Base-by-base conservation (phyloP, 1,284 basidiomycete genomes). In the Grifola frondosa region DNA sequence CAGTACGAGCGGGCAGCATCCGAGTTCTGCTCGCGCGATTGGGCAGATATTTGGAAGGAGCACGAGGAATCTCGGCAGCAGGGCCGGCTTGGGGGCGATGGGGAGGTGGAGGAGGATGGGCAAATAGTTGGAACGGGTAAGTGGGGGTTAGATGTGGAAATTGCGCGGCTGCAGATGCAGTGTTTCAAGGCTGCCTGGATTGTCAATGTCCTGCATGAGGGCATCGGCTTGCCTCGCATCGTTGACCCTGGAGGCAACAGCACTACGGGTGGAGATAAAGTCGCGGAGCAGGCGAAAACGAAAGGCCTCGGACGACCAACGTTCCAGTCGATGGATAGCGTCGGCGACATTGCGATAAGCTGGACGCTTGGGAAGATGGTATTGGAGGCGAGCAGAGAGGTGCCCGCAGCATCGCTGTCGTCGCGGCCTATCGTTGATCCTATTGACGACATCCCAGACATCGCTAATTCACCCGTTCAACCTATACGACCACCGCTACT, bases 151-250 rank as follows among this genome's bases (percentile, higher is more conserved):
- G 69, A 78, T 33, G 84, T 97, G 40, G 92, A 95, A 60, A 67
- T 90, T 29, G 79, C 87, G 26, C 80, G 96, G 24, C 68, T 99
- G 48, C 82, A 96, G 68, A 91, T 96, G 87, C 97, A 99, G 62
- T 99, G 97, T 64, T 99, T 99, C 84, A 99, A 99, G 65, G 93
- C 96, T 1, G 95, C 96, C 2, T 99, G 97, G 97, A 81, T 99
- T 46, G 85, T 88, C 44, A 98, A 97, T 60, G 88, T 99, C 19
- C 70, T 99, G 4, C 96, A 99, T 60, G 91, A 97, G 59, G 97
- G 96, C 19, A 88, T 99, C 42, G 94, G 93, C 12, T 81, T 99
- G 60, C 97, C 97, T 10, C 80, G 97, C 23, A 84, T 97, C 24
- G 80, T 91, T 32, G 95, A 97, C 62, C 73, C 78, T 3, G 88